Conservation (phyloP, 1,284 basidiomycete genomes). For the Pyrrhoderma lamaoense region DNA sequence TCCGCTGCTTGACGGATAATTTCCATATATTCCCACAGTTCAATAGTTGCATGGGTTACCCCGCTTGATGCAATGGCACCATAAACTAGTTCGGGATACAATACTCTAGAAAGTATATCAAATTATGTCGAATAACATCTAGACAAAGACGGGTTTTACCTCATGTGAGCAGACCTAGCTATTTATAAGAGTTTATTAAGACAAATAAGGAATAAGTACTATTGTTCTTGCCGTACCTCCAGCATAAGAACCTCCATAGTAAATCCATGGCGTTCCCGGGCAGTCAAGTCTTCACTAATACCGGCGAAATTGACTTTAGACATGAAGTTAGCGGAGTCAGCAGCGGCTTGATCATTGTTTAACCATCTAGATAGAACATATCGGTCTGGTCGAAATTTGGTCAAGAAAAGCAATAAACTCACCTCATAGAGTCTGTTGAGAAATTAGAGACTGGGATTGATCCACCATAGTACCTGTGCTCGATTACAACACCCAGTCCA, state of each 20-base stretch:
- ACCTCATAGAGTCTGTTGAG: constrained; percentile 74
- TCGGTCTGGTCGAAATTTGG: constrained; percentile 16
- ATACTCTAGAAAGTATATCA: constrained; percentile 28
- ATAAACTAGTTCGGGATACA: constrained; percentile 84
- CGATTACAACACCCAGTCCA: constrained; percentile 83
- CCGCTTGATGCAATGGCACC: constrained; percentile 90
- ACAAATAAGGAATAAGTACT: neutral
- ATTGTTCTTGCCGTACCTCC: constrained; percentile 41
- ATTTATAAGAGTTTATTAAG: neutral
- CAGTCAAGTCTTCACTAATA: constrained; percentile 62
- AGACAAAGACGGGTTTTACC: constrained; percentile 21
- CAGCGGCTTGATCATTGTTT: constrained; percentile 82
- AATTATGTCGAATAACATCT: neutral
- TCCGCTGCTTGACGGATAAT: constrained; percentile 75
- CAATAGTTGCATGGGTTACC: constrained; percentile 66
- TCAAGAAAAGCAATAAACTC: constrained; percentile 8
- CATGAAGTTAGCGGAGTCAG: constrained; percentile 94
- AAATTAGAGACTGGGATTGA: constrained; percentile 77
- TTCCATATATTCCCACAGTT: constrained; percentile 84
- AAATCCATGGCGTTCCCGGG: constrained; percentile 83
- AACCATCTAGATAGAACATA: constrained; percentile 53
- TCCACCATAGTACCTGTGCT: constrained; percentile 83
- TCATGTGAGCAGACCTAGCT: constrained; percentile 91
- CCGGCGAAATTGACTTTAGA: constrained; percentile 68
- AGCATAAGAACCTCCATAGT: constrained; percentile 91